Evolutionary conservation across 805 yeast species (phyloP).

Genomic region (Saccharomycopsis synnaedendra): DNA sequence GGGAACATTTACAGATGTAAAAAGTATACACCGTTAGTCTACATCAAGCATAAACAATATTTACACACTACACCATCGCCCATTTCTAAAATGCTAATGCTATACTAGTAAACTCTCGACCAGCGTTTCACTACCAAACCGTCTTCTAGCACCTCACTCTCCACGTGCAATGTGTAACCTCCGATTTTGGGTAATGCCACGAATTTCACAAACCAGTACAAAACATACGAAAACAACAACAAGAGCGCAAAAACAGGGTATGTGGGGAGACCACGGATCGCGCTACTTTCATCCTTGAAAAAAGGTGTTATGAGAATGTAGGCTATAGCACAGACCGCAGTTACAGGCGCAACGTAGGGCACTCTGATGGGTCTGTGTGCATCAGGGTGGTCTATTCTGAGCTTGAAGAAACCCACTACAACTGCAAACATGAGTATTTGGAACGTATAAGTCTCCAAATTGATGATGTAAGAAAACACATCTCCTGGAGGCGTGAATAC

Average conservation of each 20-base stretch:
- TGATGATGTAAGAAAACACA: slow-evolving; percentile 16
- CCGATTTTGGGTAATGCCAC: slow-evolving; percentile 10
- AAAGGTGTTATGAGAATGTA: slow-evolving; percentile 14
- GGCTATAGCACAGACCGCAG: slow-evolving; percentile 4
- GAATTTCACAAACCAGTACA: slow-evolving; percentile 13
- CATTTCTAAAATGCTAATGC: background rate
- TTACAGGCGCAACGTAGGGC: slow-evolving; percentile 12
- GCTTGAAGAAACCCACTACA: slow-evolving; percentile 14
- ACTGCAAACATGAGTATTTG: slow-evolving; percentile 13
- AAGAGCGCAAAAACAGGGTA: slow-evolving; percentile 10
- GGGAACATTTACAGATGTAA: too few relatives aligned
- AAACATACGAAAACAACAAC: background rate
- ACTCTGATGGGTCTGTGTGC: slow-evolving; percentile 14
- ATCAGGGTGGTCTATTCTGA: slow-evolving; percentile 14
- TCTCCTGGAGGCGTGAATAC: slow-evolving; percentile 16
- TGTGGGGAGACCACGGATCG: slow-evolving; percentile 11
- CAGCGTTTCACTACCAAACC: slow-evolving; percentile 13
- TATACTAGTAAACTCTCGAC: slow-evolving; percentile 5
- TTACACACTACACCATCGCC: background rate
- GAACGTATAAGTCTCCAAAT: slow-evolving; percentile 14
- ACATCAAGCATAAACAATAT: background rate
- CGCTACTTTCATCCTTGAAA: slow-evolving; percentile 4
- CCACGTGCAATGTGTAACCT: slow-evolving; percentile 8
- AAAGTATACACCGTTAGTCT: background rate
- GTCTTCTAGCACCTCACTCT: slow-evolving; percentile 10